Conservation (phyloP, 441 rosid species). For the Aleurites moluccanus region DNA sequence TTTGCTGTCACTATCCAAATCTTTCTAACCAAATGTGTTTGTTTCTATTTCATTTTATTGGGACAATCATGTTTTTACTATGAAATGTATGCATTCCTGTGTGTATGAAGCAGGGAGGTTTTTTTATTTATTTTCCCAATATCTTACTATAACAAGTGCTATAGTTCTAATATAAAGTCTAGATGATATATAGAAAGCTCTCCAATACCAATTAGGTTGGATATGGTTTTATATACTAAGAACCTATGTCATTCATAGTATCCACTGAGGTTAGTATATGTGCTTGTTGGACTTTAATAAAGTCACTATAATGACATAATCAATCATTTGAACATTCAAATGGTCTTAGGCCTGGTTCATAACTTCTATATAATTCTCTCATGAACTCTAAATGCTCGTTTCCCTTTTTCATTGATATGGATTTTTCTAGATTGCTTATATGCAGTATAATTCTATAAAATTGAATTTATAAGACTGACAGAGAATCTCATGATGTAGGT, state of each 20-base stretch:
- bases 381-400: background rate
- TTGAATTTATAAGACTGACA: background rate
- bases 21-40: background rate
- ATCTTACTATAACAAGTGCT: background rate
- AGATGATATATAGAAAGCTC: background rate
- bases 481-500: slow-evolving; percentile 40
- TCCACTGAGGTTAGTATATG: background rate
- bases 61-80: too few relatives aligned
- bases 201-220: background rate
- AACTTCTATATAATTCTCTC: background rate
- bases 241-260: background rate
- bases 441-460: slow-evolving; percentile 6
- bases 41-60: background rate
- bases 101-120: background rate
- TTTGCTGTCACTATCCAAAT: background rate
- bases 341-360: background rate
- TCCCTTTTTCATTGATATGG: background rate
- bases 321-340: background rate
- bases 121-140: background rate
- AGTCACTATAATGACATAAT: background rate
- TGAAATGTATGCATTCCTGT: background rate
- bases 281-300: background rate
- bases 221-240: background rate
- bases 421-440: slow-evolving; percentile 8
- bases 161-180: background rate